A percentile compares a stretch with the other conserved stretches of the same genome.
Evolutionary conservation across 495 filamentous ascomycete genomes (phyloP).

Genomic region (Podospora pseudopauciseta): DNA sequence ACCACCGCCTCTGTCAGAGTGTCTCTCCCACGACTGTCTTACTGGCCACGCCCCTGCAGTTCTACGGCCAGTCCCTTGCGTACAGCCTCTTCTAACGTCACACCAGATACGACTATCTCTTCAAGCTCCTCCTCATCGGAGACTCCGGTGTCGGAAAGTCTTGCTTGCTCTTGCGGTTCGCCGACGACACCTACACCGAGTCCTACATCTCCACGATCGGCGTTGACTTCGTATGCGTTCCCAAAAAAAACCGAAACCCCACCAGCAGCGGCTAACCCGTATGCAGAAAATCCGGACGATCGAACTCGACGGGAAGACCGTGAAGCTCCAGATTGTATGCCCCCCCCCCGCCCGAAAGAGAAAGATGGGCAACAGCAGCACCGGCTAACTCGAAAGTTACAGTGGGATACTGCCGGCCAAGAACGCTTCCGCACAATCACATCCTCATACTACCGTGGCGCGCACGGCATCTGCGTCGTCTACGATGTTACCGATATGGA

Average conservation of each 20-base stretch:
- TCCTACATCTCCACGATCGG: slow-evolving; percentile 99
- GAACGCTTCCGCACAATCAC: slow-evolving; percentile 99
- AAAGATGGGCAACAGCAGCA: not conserved
- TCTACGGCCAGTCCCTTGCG: not conserved
- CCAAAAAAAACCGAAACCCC: not conserved
- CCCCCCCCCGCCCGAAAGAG: not conserved
- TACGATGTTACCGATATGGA: slow-evolving; percentile 99
- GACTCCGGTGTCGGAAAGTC: slow-evolving; percentile 99
- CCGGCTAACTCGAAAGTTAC: slow-evolving; percentile 5
- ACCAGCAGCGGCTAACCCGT: slow-evolving; percentile 28
- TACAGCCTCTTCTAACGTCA: slow-evolving; percentile 9
- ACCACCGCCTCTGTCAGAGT: slow-evolving; percentile 28
- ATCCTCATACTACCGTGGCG: slow-evolving; percentile 96
- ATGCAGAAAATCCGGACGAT: slow-evolving; percentile 98
- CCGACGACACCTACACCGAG: slow-evolving; percentile 99
- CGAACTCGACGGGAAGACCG: slow-evolving; percentile 98
- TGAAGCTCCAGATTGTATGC: slow-evolving; percentile 98
- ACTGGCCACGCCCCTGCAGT: slow-evolving; percentile 10
- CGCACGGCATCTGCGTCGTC: slow-evolving; percentile 98
- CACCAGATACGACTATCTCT: slow-evolving; percentile 97
- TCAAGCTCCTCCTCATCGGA: slow-evolving; percentile 99
- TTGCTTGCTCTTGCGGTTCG: slow-evolving; percentile 93
- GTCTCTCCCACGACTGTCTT: slow-evolving; percentile 18
- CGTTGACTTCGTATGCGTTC: slow-evolving; percentile 85
- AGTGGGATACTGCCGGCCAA: slow-evolving; percentile 99